Evolutionary conservation across 306 rosid genomes (phyloP).

Genomic region (Boehmeria nivea): DNA sequence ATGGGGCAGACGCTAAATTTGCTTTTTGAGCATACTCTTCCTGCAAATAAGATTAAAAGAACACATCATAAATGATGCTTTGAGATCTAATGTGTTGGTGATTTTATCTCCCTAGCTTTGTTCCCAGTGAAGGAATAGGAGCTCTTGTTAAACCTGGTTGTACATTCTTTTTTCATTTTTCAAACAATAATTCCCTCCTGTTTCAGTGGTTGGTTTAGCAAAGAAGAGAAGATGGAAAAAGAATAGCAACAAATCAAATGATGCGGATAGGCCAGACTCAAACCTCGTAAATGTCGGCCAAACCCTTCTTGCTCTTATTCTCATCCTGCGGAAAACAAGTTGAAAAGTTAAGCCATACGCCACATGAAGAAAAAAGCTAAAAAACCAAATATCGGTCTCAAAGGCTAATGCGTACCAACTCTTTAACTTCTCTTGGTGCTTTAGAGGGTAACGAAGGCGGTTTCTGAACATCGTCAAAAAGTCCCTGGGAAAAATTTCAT

Average conservation of each 20-base stretch:
- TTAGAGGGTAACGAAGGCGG: slow-evolving; percentile 54
- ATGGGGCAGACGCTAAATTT: slow-evolving; percentile 48
- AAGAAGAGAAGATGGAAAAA: no score
- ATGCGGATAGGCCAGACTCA: slow-evolving; percentile 25
- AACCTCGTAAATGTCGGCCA: slow-evolving; percentile 91
- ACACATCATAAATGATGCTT: background rate
- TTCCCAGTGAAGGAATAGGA: no score
- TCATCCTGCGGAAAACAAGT: slow-evolving; percentile 56
- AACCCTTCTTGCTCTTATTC: slow-evolving; percentile 85
- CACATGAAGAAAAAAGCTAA: slow-evolving; percentile 5
- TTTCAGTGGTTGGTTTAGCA: no score
- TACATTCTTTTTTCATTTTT: background rate
- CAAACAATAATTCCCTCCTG: no score
- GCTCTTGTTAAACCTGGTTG: no score
- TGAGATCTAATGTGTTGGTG: background rate
- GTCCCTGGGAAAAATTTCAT: slow-evolving; percentile 38
- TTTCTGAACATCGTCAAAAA: slow-evolving; percentile 69
- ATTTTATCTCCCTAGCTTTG: no score
- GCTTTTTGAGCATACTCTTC: slow-evolving; percentile 74
- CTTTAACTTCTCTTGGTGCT: slow-evolving; percentile 63
- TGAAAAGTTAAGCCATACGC: slow-evolving; percentile 19
- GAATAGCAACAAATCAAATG: slow-evolving; percentile 11
- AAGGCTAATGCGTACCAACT: slow-evolving; percentile 51
- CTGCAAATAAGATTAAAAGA: slow-evolving; percentile 41
- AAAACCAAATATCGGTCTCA: slow-evolving; percentile 14